Conservation (phyloP, 768 basidiomycete genomes). For the Macrolepiota albuminosa region DNA sequence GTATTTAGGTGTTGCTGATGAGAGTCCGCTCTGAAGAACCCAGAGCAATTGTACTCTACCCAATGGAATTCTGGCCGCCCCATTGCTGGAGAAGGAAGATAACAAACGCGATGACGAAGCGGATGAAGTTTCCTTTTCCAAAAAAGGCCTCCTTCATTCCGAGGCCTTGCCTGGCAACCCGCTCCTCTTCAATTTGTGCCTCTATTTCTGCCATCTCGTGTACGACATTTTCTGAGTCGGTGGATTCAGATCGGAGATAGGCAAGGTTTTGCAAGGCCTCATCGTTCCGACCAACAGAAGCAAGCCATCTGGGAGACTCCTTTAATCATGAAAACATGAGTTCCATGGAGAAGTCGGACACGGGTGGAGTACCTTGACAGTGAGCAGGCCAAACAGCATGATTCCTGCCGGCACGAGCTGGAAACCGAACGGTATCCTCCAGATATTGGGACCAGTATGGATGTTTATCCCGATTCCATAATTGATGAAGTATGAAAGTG, state of each 20-base stretch:
- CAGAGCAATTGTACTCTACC: slow-evolving; percentile 23
- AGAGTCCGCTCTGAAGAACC: not conserved
- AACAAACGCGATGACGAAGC: slow-evolving; percentile 80
- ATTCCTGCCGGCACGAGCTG: slow-evolving; percentile 65
- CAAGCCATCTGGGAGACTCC: slow-evolving; percentile 79
- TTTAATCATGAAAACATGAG: slow-evolving; percentile 12
- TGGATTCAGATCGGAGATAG: slow-evolving; percentile 47
- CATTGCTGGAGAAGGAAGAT: slow-evolving; percentile 83
- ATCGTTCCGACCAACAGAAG: slow-evolving; percentile 50
- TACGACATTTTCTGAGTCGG: slow-evolving; percentile 40
- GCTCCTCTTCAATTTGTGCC: slow-evolving; percentile 73
- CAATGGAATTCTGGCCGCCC: slow-evolving; percentile 80
- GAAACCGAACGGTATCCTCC: slow-evolving; percentile 71
- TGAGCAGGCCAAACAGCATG: slow-evolving; percentile 61
- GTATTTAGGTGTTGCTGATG: slow-evolving; percentile 34
- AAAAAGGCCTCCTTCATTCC: slow-evolving; percentile 70
- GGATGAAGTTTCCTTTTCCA: slow-evolving; percentile 75
- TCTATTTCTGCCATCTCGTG: slow-evolving; percentile 77
- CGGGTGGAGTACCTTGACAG: slow-evolving; percentile 43
- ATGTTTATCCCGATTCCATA: slow-evolving; percentile 58
- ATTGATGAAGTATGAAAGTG: slow-evolving; percentile 82
- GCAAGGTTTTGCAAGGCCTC: slow-evolving; percentile 60
- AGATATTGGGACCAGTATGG: slow-evolving; percentile 42
- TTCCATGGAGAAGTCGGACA: not conserved
- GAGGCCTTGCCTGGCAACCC: slow-evolving; percentile 56